Evolutionary conservation across 2,329 filamentous ascomycete genomes (phyloP).

Genomic region (Allantophomopsis lycopodina): DNA sequence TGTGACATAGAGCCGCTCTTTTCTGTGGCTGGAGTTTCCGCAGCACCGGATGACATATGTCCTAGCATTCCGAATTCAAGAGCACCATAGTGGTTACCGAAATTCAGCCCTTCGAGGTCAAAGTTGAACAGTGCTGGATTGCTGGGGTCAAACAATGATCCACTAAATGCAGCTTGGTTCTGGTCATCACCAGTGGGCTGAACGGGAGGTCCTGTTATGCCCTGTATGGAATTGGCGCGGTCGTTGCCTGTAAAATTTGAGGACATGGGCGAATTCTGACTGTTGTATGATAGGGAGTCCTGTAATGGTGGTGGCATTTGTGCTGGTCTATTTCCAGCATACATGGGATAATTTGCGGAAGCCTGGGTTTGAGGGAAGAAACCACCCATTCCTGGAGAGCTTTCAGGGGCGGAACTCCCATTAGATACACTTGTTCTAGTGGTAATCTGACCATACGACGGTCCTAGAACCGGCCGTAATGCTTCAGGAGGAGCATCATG

Average conservation of each 20-base stretch:
- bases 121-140: slow-evolving; percentile 93
- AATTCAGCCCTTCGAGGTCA: slow-evolving; percentile 85
- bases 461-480: slow-evolving; percentile 70
- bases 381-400: slow-evolving; percentile 11
- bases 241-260: slow-evolving; percentile 53
- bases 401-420: slow-evolving; percentile 20
- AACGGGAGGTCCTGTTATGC: slow-evolving; percentile 23
- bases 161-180: slow-evolving; percentile 26
- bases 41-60: slow-evolving; percentile 86
- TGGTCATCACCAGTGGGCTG: slow-evolving; percentile 34
- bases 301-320: slow-evolving; percentile 36
- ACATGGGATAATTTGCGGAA: slow-evolving; percentile 16
- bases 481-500: slow-evolving; percentile 90
- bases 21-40: slow-evolving; percentile 65
- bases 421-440: slow-evolving; percentile 19
- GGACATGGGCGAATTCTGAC: slow-evolving; percentile 60
- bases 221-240: slow-evolving; percentile 27
- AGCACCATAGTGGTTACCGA: slow-evolving; percentile 90
- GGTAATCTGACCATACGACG: slow-evolving; percentile 48
- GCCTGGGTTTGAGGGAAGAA: slow-evolving; percentile 18
- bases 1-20: slow-evolving; percentile 26
- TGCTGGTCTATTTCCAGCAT: slow-evolving; percentile 32
- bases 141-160: slow-evolving; percentile 69
- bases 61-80: slow-evolving; percentile 93
- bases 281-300: slow-evolving; percentile 39